Conservation (phyloP, 1,284 basidiomycete species). For the Blastosporella zonata region DNA sequence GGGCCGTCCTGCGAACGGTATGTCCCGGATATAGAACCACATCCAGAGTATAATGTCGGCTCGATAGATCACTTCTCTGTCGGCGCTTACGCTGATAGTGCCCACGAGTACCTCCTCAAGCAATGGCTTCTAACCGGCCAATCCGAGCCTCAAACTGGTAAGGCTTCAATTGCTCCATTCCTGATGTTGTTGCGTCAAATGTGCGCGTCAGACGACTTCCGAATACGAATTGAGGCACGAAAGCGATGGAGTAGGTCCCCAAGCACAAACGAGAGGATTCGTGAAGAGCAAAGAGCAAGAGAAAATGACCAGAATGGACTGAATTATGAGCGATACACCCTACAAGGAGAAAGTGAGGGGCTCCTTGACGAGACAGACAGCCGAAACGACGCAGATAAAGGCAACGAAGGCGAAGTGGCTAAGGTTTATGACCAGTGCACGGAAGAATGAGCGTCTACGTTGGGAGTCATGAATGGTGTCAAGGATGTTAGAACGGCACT, state of each 20-base stretch:
- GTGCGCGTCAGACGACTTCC: not conserved
- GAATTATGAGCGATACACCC: not conserved
- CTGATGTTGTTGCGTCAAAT: not conserved
- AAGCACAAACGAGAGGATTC: not conserved
- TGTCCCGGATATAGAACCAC: not conserved
- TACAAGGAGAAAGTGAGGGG: not conserved
- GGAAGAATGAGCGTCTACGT: constrained; percentile 18
- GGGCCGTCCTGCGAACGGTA: constrained; percentile 37
- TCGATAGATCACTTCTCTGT: constrained; percentile 50
- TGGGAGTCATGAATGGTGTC: not conserved
- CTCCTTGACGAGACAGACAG: not conserved
- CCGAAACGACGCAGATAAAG: not conserved
- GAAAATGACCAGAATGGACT: not conserved
- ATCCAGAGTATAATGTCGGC: not conserved
- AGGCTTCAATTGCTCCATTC: constrained; percentile 23
- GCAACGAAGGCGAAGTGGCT: constrained; percentile 19
- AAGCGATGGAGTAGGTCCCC: not conserved
- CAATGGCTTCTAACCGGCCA: constrained; percentile 59
- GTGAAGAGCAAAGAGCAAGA: not conserved
- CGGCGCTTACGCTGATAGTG: constrained; percentile 66
- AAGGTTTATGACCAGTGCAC: constrained; percentile 26
- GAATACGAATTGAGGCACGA: not conserved
- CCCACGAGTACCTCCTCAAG: constrained; percentile 75
- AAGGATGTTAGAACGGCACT: constrained; percentile 18
- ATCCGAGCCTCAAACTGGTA: constrained; percentile 47